Evolutionary conservation across 768 basidiomycete genomes (phyloP), one percentile per base, ranked within the genome.

Genomic region (Clitopilus passeckerianus): DNA sequence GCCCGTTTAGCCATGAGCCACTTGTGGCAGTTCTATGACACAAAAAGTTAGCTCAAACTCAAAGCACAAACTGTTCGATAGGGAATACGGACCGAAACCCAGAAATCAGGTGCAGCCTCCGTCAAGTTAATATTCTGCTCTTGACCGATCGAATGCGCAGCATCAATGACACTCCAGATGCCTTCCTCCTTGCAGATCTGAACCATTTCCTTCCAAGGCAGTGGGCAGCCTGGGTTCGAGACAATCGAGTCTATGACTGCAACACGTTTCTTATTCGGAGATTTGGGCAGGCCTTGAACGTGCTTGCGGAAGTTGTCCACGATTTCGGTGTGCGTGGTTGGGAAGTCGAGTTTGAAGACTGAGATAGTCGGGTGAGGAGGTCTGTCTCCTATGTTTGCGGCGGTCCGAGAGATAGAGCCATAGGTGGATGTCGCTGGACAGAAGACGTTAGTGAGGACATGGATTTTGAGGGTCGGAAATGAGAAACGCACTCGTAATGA

Each of bases 121-220:
- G 74, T 75, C 16, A 93, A 69, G 65, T 91, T 79, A 59, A 91
- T 77, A 57, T 81, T 71, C 6, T 80, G 64, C 65, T 90, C 84
- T 64, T 90, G 89, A 0, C 91, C 91, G 41, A 93, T 81, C 3
- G 84, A 81, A 66, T 93, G 91, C 6, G 91, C 91, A 1, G 80
- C 91, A 65, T 93, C 91, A 6, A 93, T 73, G 14, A 93, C 68
- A 33, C 79, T 86, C 66, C 80, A 80, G 4, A 87, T 78, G 2
- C 81, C 82, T 60, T 86, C 85, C 62, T 86, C 78, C 56, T 78
- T 75, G 67, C 87, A 88, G n/a, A 90, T 72, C 2, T 76, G 68
- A 0, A 88, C 84, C 69, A 92, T 78, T 59, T 83, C 80, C 68
- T 85, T 75, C 91, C 90, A 93, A 0, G 91, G 91, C 59, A 89